Percentiles rank a stretch among this genome's conserved stretches.
These are phyloP conservation scores for Coprinellus micaceus DNA, from an alignment of 768 basidiomycete genomes.

Conservation along the genomic window DNA sequence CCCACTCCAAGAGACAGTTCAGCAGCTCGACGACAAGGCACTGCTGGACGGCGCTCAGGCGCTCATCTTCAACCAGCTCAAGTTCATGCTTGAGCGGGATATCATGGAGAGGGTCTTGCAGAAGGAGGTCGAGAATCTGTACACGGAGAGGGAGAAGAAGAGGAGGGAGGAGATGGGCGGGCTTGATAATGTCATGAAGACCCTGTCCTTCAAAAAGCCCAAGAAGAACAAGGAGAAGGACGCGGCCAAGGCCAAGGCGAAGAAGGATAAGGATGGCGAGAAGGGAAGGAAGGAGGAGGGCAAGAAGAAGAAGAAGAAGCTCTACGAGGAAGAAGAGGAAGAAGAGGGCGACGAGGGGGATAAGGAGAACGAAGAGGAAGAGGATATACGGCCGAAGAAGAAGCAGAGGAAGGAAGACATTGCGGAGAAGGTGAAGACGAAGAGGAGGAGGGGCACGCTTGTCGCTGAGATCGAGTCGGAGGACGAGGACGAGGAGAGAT, in stretches of 20 bases:
- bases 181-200: neutral
- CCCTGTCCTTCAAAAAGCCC: slow-evolving; percentile 29
- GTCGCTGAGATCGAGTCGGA: slow-evolving; percentile 57
- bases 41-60: slow-evolving; percentile 53
- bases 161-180: slow-evolving; percentile 37
- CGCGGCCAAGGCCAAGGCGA: neutral
- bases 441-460: slow-evolving; percentile 34
- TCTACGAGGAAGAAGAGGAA: slow-evolving; percentile 37
- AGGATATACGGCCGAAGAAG: slow-evolving; percentile 52
- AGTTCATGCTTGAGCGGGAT: slow-evolving; percentile 56
- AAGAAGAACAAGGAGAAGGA: slow-evolving; percentile 9
- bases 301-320: slow-evolving; percentile 38
- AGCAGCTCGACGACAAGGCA: slow-evolving; percentile 33
- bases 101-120: slow-evolving; percentile 59
- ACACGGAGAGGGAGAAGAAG: slow-evolving; percentile 45
- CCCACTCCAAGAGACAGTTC: slow-evolving; percentile 27
- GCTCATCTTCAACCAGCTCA: slow-evolving; percentile 56
- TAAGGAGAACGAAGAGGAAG: slow-evolving; percentile 37
- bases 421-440: slow-evolving; percentile 22
- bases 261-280: neutral
- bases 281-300: slow-evolving; percentile 32
- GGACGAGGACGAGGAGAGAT: slow-evolving; percentile 42
- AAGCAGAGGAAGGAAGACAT: slow-evolving; percentile 48
- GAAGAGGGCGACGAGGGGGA: slow-evolving; percentile 42
- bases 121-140: slow-evolving; percentile 44